Base-by-base conservation (phyloP, 768 basidiomycete genomes). In the Galerina sulciceps region DNA sequence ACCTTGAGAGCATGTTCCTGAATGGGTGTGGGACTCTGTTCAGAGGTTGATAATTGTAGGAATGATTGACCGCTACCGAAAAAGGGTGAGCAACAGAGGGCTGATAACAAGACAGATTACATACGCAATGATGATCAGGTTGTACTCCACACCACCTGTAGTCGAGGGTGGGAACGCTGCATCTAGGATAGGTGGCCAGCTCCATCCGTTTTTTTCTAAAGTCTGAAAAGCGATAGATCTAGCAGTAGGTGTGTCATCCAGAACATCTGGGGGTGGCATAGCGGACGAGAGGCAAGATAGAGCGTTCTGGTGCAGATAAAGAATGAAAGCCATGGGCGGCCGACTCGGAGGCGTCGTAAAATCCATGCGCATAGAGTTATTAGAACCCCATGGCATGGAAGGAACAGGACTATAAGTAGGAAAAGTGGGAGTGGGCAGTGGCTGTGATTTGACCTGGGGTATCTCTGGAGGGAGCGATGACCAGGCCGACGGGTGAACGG, bases 401-500 rank as follows among this genome's bases (percentile, higher is more conserved):
- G 50, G 36, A n/a, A 37, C 15, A 22, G 40, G 20, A 34, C 49
- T 26, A 35, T 52, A 44, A 44, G 49, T 42, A 43, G 58, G 48
- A 34, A 50, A 38, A 13, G 53, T 55, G 14, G 60, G 44, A 6
- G 64, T 54, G 22, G 47, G 31, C 11, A 20, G 42, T 34, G 55
- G 53, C n/a, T 50, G 50, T 67, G 56, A 37, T 31, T 65, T 58
- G 35, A 43, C 34, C 41, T 44, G 58, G 38, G 55, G 47, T 36
- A 65, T 59, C 57, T 70, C 72, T 11, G 84, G 87, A 23, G 88
- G 87, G 11, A 72, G 60, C 20, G 79, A 73, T 40, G 80, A 78
- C 91, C 91, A 93, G 53, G 88, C 88, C 23, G 88, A 88, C 20
- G 89, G 88, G 67, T 88, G 87, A n/a, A 93, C 90, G 13, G 90